Evolutionary conservation across 148 eudicot species (phyloP).

Genomic region (Cornus suecica): DNA sequence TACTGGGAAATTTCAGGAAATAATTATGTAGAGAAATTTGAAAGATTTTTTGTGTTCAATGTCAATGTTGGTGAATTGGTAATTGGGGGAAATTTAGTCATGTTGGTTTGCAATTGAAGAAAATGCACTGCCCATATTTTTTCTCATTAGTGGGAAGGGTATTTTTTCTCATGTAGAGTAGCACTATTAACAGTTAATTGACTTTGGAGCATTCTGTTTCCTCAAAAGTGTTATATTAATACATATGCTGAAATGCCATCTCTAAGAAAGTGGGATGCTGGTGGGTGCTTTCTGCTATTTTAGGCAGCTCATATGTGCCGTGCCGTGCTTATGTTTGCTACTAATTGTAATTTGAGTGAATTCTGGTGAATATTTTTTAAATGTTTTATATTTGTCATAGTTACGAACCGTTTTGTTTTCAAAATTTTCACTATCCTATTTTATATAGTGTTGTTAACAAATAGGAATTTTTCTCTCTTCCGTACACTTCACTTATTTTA

Average conservation of each 20-base stretch:
- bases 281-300: background rate
- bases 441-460: no score
- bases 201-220: background rate
- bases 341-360: no score
- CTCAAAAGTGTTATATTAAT: background rate
- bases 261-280: background rate
- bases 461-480: no score
- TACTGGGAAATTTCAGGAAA: background rate
- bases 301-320: background rate
- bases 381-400: no score
- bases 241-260: background rate
- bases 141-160: background rate
- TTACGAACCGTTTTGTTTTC: no score
- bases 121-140: no score
- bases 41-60: background rate
- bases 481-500: no score
- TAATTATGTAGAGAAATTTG: background rate
- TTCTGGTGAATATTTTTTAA: no score
- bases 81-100: background rate
- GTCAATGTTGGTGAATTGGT: background rate
- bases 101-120: background rate
- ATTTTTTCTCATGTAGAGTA: background rate
- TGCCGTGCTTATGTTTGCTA: no score
- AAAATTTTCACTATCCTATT: no score
- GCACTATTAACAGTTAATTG: background rate